Evolutionary conservation across 2,329 filamentous ascomycete genomes (phyloP), one percentile per base, ranked within the genome.

Genomic region (Pseudogymnoascus sp.): DNA sequence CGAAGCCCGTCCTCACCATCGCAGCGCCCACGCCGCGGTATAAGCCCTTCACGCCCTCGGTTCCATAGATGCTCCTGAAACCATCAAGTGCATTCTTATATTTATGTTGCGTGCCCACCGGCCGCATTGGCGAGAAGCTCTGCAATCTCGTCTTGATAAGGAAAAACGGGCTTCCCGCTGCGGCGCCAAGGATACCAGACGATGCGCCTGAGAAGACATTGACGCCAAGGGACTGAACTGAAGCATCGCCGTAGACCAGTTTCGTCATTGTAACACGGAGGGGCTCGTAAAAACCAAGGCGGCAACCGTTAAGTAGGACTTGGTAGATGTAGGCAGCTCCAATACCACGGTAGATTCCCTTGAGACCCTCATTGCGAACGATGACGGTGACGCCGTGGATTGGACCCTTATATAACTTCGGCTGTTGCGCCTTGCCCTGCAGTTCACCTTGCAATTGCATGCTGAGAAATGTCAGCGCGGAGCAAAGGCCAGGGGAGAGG

Each of bases 381-480:
- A 99, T 97, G 68, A 96, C 90, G 65, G 85, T 84, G 60, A 97
- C 89, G 67, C 92, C 94, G 74, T 99, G 94, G 67, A 97, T 78
- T 31, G 95, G 93, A 35, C 94, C 94, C 66, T 84, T 87, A 79
- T 99, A 99, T 77, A 95, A 83, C 71, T 91, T 89, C 67, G 89
- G 88, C 63, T 93, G 90, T 73, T 92, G 86, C 68, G 86, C 86
- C 74, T 92, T 96, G 63, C 87, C 81, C 72, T 97, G 91, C 61
- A 99, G 84, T 76, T 99, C 94, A 75, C 94, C 94, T 76, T 99
- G 94, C 61, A 99, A 77, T 79, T 99, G 94, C 83, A 99, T 86
- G 71, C 91, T 92, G 74, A 42, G 29, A 42, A 48, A 25, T 33
- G 25, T 36, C 45, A 40, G 52, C 55, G 36, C 58, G 31, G 55